Conservation (phyloP, 2,329 filamentous ascomycete species). For the Didymella arachidicola region DNA sequence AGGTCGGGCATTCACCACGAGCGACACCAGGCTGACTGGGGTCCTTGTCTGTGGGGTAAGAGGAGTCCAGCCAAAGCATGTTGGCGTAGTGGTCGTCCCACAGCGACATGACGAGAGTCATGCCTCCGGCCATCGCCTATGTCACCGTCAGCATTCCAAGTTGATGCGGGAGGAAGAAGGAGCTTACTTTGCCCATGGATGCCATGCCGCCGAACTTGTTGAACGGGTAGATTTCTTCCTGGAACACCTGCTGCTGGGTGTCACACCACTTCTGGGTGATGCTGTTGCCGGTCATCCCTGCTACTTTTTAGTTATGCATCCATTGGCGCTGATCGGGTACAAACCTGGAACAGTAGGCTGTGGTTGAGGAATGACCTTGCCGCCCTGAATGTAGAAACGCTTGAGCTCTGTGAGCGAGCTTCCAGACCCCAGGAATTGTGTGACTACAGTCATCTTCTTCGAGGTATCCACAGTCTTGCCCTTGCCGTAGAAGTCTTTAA, state of each 20-base stretch:
- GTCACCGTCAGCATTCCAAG: conserved; percentile 47
- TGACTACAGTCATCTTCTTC: conserved; percentile 57
- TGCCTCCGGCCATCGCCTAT: conserved; percentile 63
- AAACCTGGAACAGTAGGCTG: conserved; percentile 48
- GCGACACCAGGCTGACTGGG: conserved; percentile 38
- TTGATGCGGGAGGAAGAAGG: conserved; percentile 36
- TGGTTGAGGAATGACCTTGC: conserved; percentile 57
- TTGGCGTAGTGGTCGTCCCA: conserved; percentile 71
- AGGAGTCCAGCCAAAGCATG: conserved; percentile 71
- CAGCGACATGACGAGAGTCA: conserved; percentile 69
- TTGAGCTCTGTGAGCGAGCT: conserved; percentile 55
- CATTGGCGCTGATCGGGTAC: too few species aligned
- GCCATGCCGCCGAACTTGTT: conserved; percentile 63
- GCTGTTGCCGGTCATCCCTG: conserved; percentile 50
- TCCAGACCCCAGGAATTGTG: conserved; percentile 56
- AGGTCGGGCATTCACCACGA: conserved; percentile 40
- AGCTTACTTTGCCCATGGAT: conserved; percentile 63
- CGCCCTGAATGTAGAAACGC: conserved; percentile 59
- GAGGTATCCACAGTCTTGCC: conserved; percentile 56
- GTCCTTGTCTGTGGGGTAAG: conserved; percentile 60
- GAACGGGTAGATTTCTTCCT: conserved; percentile 56
- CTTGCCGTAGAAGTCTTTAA: conserved; percentile 68
- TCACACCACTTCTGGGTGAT: conserved; percentile 45
- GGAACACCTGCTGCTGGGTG: conserved; percentile 39
- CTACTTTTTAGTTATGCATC: too few species aligned